These are phyloP conservation scores for Prunella vulgaris DNA, from an alignment of 257 asterid species.

Conservation along the genomic window DNA sequence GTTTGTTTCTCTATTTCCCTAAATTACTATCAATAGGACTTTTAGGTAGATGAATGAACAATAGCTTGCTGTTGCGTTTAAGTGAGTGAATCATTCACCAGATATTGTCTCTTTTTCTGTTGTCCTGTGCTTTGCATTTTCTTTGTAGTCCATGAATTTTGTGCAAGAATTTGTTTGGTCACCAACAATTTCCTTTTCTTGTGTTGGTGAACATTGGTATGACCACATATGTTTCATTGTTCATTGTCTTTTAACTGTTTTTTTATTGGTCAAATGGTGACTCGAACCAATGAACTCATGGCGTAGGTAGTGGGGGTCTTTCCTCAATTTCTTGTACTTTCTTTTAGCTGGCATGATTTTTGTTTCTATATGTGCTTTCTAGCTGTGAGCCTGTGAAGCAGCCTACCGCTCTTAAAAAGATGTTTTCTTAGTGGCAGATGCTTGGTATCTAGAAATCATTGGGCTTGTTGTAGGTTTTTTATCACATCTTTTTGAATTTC, in stretches of 20 bases:
- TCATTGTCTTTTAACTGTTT: neutral
- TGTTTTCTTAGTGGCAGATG: neutral
- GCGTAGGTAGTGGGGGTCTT: no score
- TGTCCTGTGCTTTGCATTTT: neutral
- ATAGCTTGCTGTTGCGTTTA: neutral
- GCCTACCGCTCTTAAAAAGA: no score
- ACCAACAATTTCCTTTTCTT: neutral
- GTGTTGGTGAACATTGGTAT: neutral
- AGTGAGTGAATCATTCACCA: neutral
- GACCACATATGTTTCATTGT: neutral
- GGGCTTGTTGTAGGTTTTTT: neutral
- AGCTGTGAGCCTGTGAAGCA: no score
- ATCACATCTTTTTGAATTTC: conserved; percentile 7
- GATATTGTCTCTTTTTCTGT: neutral
- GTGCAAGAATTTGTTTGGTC: neutral
- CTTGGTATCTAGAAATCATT: neutral
- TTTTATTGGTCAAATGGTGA: no score
- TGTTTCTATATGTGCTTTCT: neutral
- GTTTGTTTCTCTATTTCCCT: conserved; percentile 7
- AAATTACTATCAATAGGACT: neutral
- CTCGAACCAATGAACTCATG: neutral
- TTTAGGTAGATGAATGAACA: neutral
- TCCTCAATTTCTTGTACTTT: neutral
- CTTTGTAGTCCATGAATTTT: neutral
- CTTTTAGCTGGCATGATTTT: neutral